Evolutionary conservation across 805 yeast species (phyloP), one percentile per base, ranked within the genome.

Genomic region (Candida sphagnicola): DNA sequence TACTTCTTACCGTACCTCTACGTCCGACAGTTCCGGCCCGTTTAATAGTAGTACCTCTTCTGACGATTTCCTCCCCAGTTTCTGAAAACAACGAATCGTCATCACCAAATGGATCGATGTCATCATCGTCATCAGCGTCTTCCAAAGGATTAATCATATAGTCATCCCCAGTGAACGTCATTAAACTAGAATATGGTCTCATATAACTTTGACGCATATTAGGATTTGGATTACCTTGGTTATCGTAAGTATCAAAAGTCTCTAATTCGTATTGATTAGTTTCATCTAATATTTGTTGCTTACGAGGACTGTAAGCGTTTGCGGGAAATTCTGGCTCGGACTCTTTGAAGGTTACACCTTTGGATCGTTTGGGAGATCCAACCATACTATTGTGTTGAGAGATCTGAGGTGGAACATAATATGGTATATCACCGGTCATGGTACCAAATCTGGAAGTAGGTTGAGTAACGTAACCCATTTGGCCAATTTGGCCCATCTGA

Each of bases 51-150:
- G 57, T 55, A 10, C 56, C 61, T 37, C 67, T 45, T 34, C 63
- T 48, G 15, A 59, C 38, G 15, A 60, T 49, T 24, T 65, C 72
- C 28, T 65, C 71, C 12, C 69, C 69, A 12, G 67, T 61, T 21
- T 68, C 72, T 3, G 63, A 57, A 40, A 67, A 69, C 21, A 69
- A 51, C 38, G 70, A 63, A 40, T 66, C 73, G 43, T 65, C 70
- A 43, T 67, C 72, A 21, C 69, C 72, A 45, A 67, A 68, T 1
- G 73, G 73, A 46, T 68, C 74, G 34, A 59, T 37, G 35, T 54
- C 65, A 15, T 54, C 61, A 24, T 51, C 59, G 3, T 54, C 66
- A 31, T 57, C 62, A 12, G 67, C 64, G 35, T 68, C 73, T 46
- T 65, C 62, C 39, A 69, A 47, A 13, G 66, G 61, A 44, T 69